A percentile compares a stretch with the other conserved stretches of the same genome.
Conservation (phyloP, 2,329 filamentous ascomycete species). For the Penicillium sclerotigenum region DNA sequence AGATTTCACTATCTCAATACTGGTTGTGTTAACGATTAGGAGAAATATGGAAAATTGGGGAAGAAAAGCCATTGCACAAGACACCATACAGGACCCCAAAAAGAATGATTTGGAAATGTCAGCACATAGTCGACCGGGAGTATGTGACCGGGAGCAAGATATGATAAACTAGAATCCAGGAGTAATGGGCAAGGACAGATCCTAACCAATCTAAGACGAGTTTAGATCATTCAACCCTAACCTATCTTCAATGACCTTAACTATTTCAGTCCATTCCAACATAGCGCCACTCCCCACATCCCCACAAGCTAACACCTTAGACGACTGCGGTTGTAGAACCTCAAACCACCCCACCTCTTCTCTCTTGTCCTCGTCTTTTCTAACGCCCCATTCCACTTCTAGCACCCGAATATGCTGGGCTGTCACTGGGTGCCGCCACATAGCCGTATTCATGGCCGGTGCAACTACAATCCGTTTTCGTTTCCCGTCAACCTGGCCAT, state of each 20-base stretch:
- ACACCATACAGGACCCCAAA: not conserved
- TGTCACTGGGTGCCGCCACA: conserved; percentile 83
- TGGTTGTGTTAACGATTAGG: not conserved
- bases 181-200: not conserved
- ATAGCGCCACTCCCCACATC: conserved; percentile 78
- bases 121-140: too few species aligned
- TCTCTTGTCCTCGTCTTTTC: conserved; percentile 28
- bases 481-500: conserved; percentile 51
- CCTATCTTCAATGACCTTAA: conserved; percentile 56
- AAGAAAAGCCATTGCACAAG: not conserved
- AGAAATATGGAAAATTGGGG: not conserved
- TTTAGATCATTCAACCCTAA: not conserved
- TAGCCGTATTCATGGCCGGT: conserved; percentile 79
- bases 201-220: not conserved
- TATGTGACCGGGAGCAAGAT: not conserved
- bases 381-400: conserved; percentile 67
- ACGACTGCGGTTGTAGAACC: conserved; percentile 65
- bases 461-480: conserved; percentile 70
- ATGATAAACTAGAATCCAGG: not conserved
- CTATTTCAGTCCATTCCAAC: conserved; percentile 72
- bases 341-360: conserved; percentile 57
- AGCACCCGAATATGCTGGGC: conserved; percentile 65
- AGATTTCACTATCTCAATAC: not conserved
- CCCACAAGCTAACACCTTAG: conserved; percentile 75
- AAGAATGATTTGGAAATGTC: not conserved